These are phyloP conservation scores for Pleodorina starrii DNA, from an alignment of 139 green algal genomes.

Conservation along the genomic window DNA sequence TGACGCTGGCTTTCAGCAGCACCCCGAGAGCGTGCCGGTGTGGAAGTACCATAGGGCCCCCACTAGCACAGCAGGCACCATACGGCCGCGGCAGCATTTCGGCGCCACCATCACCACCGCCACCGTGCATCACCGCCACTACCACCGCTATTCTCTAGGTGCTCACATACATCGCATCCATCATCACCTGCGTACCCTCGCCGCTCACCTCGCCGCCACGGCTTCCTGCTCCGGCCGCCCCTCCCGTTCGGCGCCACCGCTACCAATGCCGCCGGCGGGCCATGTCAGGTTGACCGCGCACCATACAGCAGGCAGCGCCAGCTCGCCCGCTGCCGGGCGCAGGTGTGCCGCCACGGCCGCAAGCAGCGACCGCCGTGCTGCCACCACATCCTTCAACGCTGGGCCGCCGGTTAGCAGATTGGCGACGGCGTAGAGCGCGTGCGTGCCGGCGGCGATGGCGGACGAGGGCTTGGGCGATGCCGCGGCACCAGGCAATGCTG, in stretches of 20 bases:
- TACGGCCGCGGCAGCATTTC: no score
- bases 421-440: conserved; percentile 55
- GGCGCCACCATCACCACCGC: no score
- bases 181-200: no score
- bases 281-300: conserved; percentile 68
- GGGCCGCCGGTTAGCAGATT: conserved; percentile 61
- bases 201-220: neutral
- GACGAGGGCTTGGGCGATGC: no score
- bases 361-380: conserved; percentile 54
- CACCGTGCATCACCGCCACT: no score
- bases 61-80: no score
- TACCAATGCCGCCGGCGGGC: neutral
- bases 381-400: conserved; percentile 53
- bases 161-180: no score
- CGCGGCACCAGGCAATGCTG: neutral
- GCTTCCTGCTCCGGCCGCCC: neutral
- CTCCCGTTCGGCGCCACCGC: neutral
- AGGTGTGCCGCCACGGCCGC: neutral
- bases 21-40: no score
- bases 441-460: neutral
- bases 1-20: no score
- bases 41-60: no score
- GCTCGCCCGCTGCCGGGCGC: neutral
- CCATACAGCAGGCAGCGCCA: conserved; percentile 64
- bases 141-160: no score